A percentile compares a stretch with the other conserved stretches of the same genome.
Evolutionary conservation across 805 yeast species (phyloP).

Genomic region (Torulaspora franciscae): DNA sequence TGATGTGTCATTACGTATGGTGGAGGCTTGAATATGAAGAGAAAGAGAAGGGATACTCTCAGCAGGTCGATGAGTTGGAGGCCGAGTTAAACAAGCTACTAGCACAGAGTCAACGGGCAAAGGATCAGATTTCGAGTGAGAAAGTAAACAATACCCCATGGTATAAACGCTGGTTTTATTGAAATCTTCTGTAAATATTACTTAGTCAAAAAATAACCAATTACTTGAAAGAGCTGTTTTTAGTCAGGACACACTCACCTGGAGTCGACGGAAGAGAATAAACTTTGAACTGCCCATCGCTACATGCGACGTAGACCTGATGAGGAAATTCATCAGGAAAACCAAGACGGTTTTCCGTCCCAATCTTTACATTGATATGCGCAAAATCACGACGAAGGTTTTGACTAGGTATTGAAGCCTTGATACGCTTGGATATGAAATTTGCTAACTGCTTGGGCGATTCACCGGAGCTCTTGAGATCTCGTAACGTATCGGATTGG

Average conservation of each 20-base stretch:
- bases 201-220: background rate
- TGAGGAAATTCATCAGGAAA: slow-evolving; percentile 34
- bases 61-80: slow-evolving; percentile 21
- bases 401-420: slow-evolving; percentile 31
- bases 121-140: background rate
- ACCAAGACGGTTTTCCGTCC: slow-evolving; percentile 23
- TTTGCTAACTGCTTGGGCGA: slow-evolving; percentile 25
- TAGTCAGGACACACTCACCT: slow-evolving; percentile 31
- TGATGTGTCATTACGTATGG: slow-evolving; percentile 29
- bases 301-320: slow-evolving; percentile 29
- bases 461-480: slow-evolving; percentile 9
- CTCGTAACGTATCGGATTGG: slow-evolving; percentile 8
- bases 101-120: background rate
- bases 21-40: slow-evolving; percentile 31
- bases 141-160: slow-evolving; percentile 10
- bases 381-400: slow-evolving; percentile 31
- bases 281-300: slow-evolving; percentile 28
- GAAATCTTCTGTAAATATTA: slow-evolving; percentile 3
- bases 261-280: slow-evolving; percentile 28
- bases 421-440: slow-evolving; percentile 25
- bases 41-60: slow-evolving; percentile 22
- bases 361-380: slow-evolving; percentile 26
- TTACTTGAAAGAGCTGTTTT: slow-evolving; percentile 20
- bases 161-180: slow-evolving; percentile 20
- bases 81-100: slow-evolving; percentile 15